Conservation (phyloP, 495 filamentous ascomycete genomes). For the Aspergillus egyptiacus region DNA sequence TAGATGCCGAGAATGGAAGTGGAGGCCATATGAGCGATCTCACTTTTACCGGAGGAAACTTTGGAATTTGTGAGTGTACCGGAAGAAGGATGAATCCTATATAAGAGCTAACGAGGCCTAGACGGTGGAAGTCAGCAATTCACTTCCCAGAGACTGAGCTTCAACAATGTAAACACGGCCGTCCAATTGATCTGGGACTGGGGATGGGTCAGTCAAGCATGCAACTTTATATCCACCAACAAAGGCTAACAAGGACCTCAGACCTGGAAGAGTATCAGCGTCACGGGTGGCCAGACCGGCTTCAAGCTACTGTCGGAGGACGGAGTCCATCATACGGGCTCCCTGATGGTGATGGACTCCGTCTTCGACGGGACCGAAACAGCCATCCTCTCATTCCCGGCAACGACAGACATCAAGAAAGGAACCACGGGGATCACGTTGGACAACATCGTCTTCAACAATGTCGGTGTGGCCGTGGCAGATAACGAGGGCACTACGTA, state of each 20-base stretch:
- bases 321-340: background rate
- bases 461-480: background rate
- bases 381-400: too few species aligned
- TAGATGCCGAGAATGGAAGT: constrained; percentile 7
- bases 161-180: constrained; percentile 43
- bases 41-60: constrained; percentile 5
- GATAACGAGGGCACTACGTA: background rate
- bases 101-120: too few species aligned
- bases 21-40: constrained; percentile 33
- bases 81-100: too few species aligned
- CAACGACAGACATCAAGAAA: background rate
- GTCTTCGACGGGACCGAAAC: background rate
- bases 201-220: too few species aligned
- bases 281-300: background rate
- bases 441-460: constrained; percentile 1
- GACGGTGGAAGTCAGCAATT: constrained; percentile 50
- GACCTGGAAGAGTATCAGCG: constrained; percentile 7
- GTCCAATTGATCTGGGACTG: constrained; percentile 54
- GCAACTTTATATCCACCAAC: too few species aligned
- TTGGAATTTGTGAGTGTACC: constrained; percentile 24
- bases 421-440: constrained; percentile 1
- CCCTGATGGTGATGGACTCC: constrained; percentile 1
- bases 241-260: too few species aligned
- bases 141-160: constrained; percentile 44
- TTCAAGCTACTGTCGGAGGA: background rate